Conservation (phyloP, 2,329 filamentous ascomycete species). For the Knufia petricola region DNA sequence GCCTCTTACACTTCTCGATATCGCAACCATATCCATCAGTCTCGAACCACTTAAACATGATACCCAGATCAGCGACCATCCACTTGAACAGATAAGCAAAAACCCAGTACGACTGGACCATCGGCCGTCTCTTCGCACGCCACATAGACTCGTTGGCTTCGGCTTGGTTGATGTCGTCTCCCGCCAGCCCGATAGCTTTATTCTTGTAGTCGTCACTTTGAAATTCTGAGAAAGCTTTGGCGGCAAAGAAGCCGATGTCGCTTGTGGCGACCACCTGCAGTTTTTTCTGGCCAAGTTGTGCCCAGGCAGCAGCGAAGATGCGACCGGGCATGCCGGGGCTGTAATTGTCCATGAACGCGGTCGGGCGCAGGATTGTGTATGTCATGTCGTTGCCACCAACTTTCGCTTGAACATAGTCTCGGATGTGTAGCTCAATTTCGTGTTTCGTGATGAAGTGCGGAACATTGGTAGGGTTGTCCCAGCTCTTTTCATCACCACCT, state of each 20-base stretch:
- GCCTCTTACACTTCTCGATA: conserved; percentile 32
- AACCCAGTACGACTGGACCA: conserved; percentile 29
- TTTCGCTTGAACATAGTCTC: conserved; percentile 28
- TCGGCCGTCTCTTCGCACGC: conserved; percentile 35
- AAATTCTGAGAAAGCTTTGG: conserved; percentile 39
- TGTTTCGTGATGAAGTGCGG: conserved; percentile 56
- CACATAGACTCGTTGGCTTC: conserved; percentile 39
- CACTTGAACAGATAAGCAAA: conserved; percentile 15
- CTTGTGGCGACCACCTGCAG: conserved; percentile 36
- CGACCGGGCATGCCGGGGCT: conserved; percentile 39
- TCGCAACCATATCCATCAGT: conserved; percentile 40
- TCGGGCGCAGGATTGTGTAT: conserved; percentile 54
- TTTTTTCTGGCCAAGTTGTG: conserved; percentile 33
- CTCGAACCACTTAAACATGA: conserved; percentile 45
- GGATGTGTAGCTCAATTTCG: conserved; percentile 53
- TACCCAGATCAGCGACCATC: conserved; percentile 30
- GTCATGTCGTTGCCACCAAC: conserved; percentile 39
- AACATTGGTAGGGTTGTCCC: conserved; percentile 45
- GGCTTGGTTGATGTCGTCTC: conserved; percentile 42
- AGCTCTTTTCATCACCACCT: conserved; percentile 45
- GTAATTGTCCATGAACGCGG: conserved; percentile 54
- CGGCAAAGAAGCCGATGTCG: conserved; percentile 46
- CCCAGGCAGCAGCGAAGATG: conserved; percentile 39
- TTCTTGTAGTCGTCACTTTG: conserved; percentile 33
- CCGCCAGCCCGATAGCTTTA: conserved; percentile 40